Evolutionary conservation across 2,329 filamentous ascomycete species (phyloP), one percentile per base, ranked within the genome.

Genomic region (Phialocephala subalpina): DNA sequence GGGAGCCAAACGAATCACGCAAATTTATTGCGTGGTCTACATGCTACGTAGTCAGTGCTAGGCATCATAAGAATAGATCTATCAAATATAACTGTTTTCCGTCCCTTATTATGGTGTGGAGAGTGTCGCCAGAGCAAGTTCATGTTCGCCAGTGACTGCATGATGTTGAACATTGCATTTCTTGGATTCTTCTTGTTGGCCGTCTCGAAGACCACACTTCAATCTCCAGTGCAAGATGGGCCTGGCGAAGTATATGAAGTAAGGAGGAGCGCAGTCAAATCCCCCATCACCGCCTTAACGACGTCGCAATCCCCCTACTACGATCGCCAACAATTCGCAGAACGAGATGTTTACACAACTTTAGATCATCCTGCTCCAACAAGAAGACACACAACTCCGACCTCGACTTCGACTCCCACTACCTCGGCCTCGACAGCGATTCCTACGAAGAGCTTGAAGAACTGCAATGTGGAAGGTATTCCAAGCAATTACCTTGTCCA

Each of bases 391-490:
- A 40, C 49, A 45, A 29, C 25, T 9, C 27, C 40, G 12, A 57
- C 16, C 40, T 49, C 59, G 18, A 36, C 36, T 11, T 11, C 55
- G 2, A 38, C 35, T 52, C n/a, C n/a, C 40, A 53, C 61, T 29
- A 62, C 66, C 33, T 27, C 49, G 3, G 40, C 62, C 27, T 33
- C 63, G n/a, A 18, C 57, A 1, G 42, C 53, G 0, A 62, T 64
- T n/a, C 49, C 66, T n/a, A 68, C 66, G 6, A 68, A 66, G n/a
- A 58, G 25, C 9, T 16, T 68, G 53, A 64, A 62, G 36, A 56
- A 58, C n/a, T 70, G 64, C 38, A 53, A 70, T 35, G 53, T 65
- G n/a, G 57, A 68, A 58, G 66, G 64, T 29, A 60, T 42, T 14
- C 58, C 68, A 22, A 66, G 27, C 35, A 18, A 20, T 8, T 18